Evolutionary conservation across 805 yeast genomes (phyloP).

Genomic region (Candida silvicultrix): DNA sequence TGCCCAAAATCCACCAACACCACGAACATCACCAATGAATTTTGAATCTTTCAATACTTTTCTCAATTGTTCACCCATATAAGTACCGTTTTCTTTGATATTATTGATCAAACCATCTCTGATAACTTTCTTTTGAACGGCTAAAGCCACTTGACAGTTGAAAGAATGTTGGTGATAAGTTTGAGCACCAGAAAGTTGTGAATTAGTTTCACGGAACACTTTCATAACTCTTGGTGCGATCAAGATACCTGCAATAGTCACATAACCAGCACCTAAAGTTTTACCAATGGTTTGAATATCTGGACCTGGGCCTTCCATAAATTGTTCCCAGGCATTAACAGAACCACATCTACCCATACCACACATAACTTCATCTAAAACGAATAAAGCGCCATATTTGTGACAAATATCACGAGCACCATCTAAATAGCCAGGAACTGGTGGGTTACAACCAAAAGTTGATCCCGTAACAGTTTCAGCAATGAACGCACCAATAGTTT

Average conservation of each 20-base stretch:
- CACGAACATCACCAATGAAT: conserved; percentile 46
- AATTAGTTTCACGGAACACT: conserved; percentile 22
- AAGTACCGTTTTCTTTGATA: conserved; percentile 35
- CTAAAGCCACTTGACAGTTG: conserved; percentile 39
- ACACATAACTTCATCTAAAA: conserved; percentile 51
- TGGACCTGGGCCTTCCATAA: conserved; percentile 33
- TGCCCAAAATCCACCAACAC: conserved; percentile 50
- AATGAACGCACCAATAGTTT: conserved; percentile 36
- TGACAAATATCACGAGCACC: conserved; percentile 40
- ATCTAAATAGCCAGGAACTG: conserved; percentile 39
- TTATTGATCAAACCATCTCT: conserved; percentile 31
- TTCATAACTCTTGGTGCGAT: conserved; percentile 30
- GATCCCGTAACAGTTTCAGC: conserved; percentile 43
- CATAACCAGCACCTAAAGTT: conserved; percentile 41
- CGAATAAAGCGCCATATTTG: conserved; percentile 43
- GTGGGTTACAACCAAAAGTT: conserved; percentile 36
- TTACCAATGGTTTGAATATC: conserved; percentile 44
- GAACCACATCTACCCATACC: conserved; percentile 49
- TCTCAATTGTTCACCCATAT: conserved; percentile 31
- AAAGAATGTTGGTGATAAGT: conserved; percentile 43
- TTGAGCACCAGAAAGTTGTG: conserved; percentile 37
- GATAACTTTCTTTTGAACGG: conserved; percentile 36
- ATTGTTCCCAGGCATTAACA: conserved; percentile 39
- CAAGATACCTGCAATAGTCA: conserved; percentile 39
- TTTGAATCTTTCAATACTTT: conserved; percentile 24